Base-by-base conservation (phyloP, 2,329 filamentous ascomycete genomes). In the Huntiella savannae region DNA sequence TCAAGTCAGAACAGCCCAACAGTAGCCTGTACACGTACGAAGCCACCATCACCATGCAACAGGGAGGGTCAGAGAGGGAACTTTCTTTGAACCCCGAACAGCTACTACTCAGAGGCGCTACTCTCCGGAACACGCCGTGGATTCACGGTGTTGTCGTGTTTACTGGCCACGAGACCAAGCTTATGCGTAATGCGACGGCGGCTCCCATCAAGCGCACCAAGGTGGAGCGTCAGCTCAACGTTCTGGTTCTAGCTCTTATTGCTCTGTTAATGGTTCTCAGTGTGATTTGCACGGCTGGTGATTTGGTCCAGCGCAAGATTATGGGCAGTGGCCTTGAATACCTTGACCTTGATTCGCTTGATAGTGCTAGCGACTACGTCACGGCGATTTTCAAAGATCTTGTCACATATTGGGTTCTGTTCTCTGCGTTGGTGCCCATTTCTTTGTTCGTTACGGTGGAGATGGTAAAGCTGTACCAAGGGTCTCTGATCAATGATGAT, bases 11-110 rank as follows among this genome's bases (percentile, higher is more conserved):
- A 63, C 91, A 96, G 60, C 91, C 91, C 16, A 98, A 98, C 68
- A 95, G 86, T 65, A 96, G 87, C 62, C 68, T 98, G 33, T 98
- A 98, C 62, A 98, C 91, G 0, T 98, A 96, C 60, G 92, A 98
- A 63, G 91, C 87, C 35, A 95, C 88, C 1, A 61, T 98, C 60
- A 96, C 87, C 0, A 82, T 96, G 71, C 78, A 88, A 55, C 73
- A 81, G 40, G 86, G 87, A 38, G 87, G 87, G 13, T 85, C 86
- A 33, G 91, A 98, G 62, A 94, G 92, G 62, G 88, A 96, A 59
- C 64, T 96, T 42, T 71, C 92, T 1, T 63, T 98, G 46, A 82
- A 82, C 53, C 91, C 91, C 0, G 91, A 98, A 59, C 91, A 98
- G 61, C 72, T 98, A 36, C 69, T 98, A 13, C 73, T 98, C 33